These are phyloP conservation scores for Cryptosporidium muris DNA, from an alignment of 169 alveolate species.

Conservation along the genomic window DNA sequence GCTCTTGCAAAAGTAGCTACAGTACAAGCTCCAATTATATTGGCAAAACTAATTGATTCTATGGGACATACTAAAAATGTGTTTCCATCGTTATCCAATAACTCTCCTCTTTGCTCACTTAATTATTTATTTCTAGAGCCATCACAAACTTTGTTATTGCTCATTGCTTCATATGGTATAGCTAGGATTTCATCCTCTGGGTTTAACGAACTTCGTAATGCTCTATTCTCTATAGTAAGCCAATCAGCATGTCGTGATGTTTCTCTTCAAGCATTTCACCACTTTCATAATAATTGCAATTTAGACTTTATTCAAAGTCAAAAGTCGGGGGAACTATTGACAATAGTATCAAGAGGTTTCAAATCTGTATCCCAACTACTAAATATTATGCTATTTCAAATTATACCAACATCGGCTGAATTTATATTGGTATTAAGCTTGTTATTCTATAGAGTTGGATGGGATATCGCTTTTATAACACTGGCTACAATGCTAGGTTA, in stretches of 20 bases:
- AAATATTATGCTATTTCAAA: conserved; percentile 77
- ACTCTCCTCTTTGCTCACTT: neutral
- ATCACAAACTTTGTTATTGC: neutral
- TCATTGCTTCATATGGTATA: conserved; percentile 43
- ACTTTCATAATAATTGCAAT: conserved; percentile 72
- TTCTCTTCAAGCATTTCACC: conserved; percentile 72
- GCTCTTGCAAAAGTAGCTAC: conserved; percentile 75
- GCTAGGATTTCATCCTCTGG: conserved; percentile 73
- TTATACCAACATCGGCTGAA: conserved; percentile 82
- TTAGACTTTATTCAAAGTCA: conserved; percentile 78
- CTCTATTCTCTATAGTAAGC: conserved; percentile 75
- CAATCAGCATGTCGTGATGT: conserved; percentile 75
- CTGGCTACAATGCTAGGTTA: conserved; percentile 81
- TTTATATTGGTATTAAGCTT: conserved; percentile 80
- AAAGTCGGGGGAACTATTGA: conserved; percentile 75
- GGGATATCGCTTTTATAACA: conserved; percentile 80
- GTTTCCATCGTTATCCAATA: neutral
- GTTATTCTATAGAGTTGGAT: conserved; percentile 84
- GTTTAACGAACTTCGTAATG: conserved; percentile 75
- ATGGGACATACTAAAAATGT: conserved; percentile 1
- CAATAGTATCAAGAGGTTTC: conserved; percentile 76
- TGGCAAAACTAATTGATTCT: conserved; percentile 72
- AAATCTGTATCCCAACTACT: conserved; percentile 73
- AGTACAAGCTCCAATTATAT: conserved; percentile 76
- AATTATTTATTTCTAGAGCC: neutral